These are phyloP conservation scores for Mucor plumbeus DNA, from an alignment of 371 early-diverging fungal species.

Conservation along the genomic window DNA sequence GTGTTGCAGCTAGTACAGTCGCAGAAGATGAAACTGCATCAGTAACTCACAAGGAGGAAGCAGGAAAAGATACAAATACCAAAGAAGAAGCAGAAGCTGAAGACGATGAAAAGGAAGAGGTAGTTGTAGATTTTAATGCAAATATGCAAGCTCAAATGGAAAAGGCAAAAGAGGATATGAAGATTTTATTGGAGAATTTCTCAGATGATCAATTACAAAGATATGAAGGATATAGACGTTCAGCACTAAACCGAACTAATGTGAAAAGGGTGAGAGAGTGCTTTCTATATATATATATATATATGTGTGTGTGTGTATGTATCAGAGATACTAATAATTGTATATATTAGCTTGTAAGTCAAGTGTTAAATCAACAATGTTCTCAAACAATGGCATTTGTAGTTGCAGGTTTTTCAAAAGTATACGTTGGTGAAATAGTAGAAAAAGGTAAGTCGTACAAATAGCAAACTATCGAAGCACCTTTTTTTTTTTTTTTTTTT, in stretches of 20 bases:
- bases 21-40: constrained; percentile 34
- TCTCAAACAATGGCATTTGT: constrained; percentile 90
- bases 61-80: constrained; percentile 26
- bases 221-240: constrained; percentile 90
- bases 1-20: constrained; percentile 17
- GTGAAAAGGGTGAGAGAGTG: constrained; percentile 75
- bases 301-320: too few relatives aligned
- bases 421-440: constrained; percentile 96
- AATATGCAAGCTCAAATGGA: constrained; percentile 56
- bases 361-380: constrained; percentile 83
- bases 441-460: constrained; percentile 70
- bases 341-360: constrained; percentile 60
- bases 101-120: constrained; percentile 53
- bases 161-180: constrained; percentile 57
- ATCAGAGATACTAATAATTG: neutral
- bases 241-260: constrained; percentile 83
- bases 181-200: constrained; percentile 79
- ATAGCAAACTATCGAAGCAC: neutral
- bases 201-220: constrained; percentile 82
- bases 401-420: constrained; percentile 92
- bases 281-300: too few relatives aligned
- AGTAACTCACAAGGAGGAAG: constrained; percentile 43
- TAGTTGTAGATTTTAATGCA: constrained; percentile 47
- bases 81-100: constrained; percentile 46
- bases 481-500: too few relatives aligned